Base-by-base conservation (phyloP, 768 basidiomycete genomes). In the Ephemerocybe angulata region DNA sequence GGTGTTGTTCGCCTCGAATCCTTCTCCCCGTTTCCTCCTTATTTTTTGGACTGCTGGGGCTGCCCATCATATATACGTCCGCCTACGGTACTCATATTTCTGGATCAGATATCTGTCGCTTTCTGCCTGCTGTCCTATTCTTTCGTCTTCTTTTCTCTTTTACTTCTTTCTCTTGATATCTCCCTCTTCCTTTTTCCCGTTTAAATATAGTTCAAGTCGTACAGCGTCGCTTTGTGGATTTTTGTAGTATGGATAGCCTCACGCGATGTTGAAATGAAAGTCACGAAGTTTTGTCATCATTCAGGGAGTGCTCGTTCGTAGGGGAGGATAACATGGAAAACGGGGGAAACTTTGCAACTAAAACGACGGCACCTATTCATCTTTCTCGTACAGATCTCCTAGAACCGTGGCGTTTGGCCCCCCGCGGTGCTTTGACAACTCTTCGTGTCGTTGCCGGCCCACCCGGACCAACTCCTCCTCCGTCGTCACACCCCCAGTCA, bases 401-500 rank as follows among this genome's bases (percentile, higher is more conserved):
- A n/a, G n/a, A n/a, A n/a, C n/a, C n/a, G n/a, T n/a, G n/a, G n/a
- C n/a, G n/a, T n/a, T n/a, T n/a, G n/a, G n/a, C n/a, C n/a, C n/a
- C n/a, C n/a, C n/a, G n/a, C n/a, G n/a, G n/a, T n/a, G n/a, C n/a
- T n/a, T n/a, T n/a, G 17, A 59, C n/a, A 68, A 62, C 42, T 78
- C 63, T 53, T 72, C 66, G 2, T 52, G 44, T 22, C 73, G 69
- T 67, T 46, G 54, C 8, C 58, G 53, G 8, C 81, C 81, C 19
- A 66, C 62, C 12, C 58, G 55, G 13, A 59, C 42, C 25, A 81
- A 59, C 2, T 58, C 59, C 13, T 70, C 69, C 35, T 72, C 59
- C 0, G 74, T 69, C 17, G 72, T 68, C 19, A 86, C 25, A 25
- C 63, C 62, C 4, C 86, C 87, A 40, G 80, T 81, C 27, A 90